Evolutionary conservation across 768 basidiomycete genomes (phyloP).

Genomic region (Russula emetica): DNA sequence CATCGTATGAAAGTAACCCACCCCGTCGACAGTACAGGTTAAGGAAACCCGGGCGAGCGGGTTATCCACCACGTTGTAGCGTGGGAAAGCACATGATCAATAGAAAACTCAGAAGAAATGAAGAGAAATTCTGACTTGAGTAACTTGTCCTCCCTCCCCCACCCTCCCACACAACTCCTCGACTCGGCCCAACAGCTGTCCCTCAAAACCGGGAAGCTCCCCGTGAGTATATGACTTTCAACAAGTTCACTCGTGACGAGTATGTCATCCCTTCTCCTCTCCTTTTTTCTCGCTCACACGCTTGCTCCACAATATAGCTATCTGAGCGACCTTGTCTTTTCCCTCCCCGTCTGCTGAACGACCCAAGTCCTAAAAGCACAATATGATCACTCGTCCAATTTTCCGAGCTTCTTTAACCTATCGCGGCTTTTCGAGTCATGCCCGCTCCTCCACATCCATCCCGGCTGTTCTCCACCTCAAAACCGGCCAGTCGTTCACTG

Average conservation of each 20-base stretch:
- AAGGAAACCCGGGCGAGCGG: too few species aligned
- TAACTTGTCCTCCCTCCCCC: neutral
- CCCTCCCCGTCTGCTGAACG: slow-evolving; percentile 48
- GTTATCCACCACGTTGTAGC: neutral
- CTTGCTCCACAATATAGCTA: slow-evolving; percentile 47
- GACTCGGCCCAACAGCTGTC: neutral
- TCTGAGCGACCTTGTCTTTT: slow-evolving; percentile 87
- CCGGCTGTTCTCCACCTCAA: slow-evolving; percentile 91
- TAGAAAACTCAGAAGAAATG: neutral
- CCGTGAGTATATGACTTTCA: slow-evolving; percentile 67
- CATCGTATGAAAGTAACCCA: too few species aligned
- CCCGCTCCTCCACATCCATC: slow-evolving; percentile 39
- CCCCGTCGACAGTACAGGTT: too few species aligned
- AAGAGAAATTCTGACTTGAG: neutral
- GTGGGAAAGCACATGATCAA: neutral
- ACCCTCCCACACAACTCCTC: neutral
- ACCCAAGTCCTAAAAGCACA: slow-evolving; percentile 29
- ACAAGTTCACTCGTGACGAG: slow-evolving; percentile 87
- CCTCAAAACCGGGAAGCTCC: neutral
- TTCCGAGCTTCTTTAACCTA: slow-evolving; percentile 47
- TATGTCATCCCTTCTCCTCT: slow-evolving; percentile 36
- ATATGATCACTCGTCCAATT: slow-evolving; percentile 57
- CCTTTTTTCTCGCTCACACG: slow-evolving; percentile 30
- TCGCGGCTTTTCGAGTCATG: slow-evolving; percentile 66
- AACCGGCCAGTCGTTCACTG: slow-evolving; percentile 88